Base-by-base conservation (phyloP, 2,329 filamentous ascomycete genomes). In the Tolypocladium guangdongense region DNA sequence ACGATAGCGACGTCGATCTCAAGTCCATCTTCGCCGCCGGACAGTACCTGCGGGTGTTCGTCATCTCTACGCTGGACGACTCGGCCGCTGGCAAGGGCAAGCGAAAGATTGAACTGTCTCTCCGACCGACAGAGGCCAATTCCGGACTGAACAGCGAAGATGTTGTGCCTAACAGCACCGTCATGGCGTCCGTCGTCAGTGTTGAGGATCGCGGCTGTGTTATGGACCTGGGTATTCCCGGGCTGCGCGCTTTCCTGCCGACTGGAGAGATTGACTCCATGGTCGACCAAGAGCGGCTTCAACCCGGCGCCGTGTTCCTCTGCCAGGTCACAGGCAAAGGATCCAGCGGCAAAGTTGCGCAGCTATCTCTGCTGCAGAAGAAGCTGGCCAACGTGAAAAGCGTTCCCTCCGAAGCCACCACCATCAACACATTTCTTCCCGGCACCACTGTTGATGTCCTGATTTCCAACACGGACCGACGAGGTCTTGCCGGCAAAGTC, bases 151-250 rank as follows among this genome's bases (percentile, higher is more conserved):
- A 80, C 4, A 79, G 82, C 59, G 82, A 86, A 41, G 89, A 90
- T 62, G 70, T 96, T 11, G 83, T 93, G 11, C 71, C 79, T 41
- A 86, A 95, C 63, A 78, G 77, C 58, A 90, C 88, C 47, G 74
- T 97, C 22, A 95, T 97, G 78, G 92, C 90, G 2, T 86, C 90
- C 0, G 85, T 99, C 30, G 72, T 80, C 50, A 99, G 92, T 68
- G 86, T 95, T n/a, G 92, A 99, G 69, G 95, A 99, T 62, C 91
- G 96, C 64, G 93, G 93, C 57, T 80, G 93, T 54, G 82, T 97
- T 53, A 96, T 99, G 90, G 90, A 96, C 61, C 72, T 97, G 38
- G 90, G 90, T 20, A 74, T 97, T 7, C 76, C 83, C 37, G 78
- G 81, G 38, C 68, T 91, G 51, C 85, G 84, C 58, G 93, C 88